phyloP scores from a whole-genome alignment of 805 yeast species.

The Ogataea nakhonphanomensis region DNA sequence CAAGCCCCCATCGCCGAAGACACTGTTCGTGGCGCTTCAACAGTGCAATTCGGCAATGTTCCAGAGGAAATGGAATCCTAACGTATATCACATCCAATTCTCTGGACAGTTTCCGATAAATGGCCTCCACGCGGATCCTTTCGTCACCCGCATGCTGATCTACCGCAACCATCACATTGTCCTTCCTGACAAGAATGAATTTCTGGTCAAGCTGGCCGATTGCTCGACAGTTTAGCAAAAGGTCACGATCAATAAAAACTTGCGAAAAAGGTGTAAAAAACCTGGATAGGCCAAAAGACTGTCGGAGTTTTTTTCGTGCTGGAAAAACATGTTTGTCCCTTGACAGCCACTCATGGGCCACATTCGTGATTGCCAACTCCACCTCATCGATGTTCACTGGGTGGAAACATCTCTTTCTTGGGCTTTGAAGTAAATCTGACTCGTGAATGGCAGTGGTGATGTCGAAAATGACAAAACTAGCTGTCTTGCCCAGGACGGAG shows the following conservation, averaged over 20 bases:
- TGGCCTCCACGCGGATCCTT: conserved; percentile 56
- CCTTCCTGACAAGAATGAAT: conserved; percentile 49
- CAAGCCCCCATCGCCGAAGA: conserved; percentile 45
- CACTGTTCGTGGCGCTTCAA: conserved; percentile 23
- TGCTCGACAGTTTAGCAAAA: conserved; percentile 29
- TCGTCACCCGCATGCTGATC: conserved; percentile 92
- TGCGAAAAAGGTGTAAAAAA: conserved; percentile 13
- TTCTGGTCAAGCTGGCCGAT: conserved; percentile 61
- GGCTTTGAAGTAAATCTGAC: conserved; percentile 41
- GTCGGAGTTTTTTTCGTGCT: not conserved
- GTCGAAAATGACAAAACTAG: not conserved
- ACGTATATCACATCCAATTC: not conserved
- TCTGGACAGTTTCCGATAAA: conserved; percentile 38
- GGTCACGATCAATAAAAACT: conserved; percentile 19
- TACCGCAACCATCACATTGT: conserved; percentile 37
- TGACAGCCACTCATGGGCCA: not conserved
- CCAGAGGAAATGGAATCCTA: conserved; percentile 21
- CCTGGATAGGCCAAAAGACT: conserved; percentile 8
- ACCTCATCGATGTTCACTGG: conserved; percentile 18
- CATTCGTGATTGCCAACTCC: not conserved
- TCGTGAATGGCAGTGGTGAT: conserved; percentile 1
- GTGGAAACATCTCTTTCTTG: conserved; percentile 32
- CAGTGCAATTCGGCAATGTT: conserved; percentile 32
- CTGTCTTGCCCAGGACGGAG: not conserved
- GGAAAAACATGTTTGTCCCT: not conserved